These are phyloP conservation scores for Trametes meyenii DNA, from an alignment of 768 basidiomycete genomes.

Conservation along the genomic window DNA sequence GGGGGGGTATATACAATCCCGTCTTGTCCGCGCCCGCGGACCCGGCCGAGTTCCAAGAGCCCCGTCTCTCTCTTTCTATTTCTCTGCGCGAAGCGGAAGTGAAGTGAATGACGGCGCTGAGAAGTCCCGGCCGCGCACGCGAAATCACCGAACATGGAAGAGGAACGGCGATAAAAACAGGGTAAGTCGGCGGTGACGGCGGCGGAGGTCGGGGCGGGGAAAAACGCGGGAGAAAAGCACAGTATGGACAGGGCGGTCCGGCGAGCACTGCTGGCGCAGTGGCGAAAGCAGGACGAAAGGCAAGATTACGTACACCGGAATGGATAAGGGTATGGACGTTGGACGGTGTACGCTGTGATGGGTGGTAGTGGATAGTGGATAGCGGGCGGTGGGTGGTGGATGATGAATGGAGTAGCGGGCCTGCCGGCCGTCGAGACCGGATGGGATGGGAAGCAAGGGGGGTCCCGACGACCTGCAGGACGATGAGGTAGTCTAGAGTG, in stretches of 20 bases:
- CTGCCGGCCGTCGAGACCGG: constrained; percentile 22
- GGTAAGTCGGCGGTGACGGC: not conserved
- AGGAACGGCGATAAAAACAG: not conserved
- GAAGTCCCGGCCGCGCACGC: too few species aligned
- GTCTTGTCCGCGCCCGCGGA: not conserved
- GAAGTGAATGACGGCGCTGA: not conserved
- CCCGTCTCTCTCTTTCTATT: not conserved
- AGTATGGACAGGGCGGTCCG: not conserved
- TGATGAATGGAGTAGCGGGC: not conserved
- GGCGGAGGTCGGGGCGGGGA: not conserved
- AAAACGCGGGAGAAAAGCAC: too few species aligned
- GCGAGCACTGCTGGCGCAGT: not conserved
- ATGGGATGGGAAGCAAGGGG: not conserved
- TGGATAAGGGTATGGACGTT: too few species aligned
- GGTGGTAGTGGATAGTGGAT: not conserved
- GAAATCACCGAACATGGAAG: too few species aligned
- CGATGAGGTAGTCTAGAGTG: constrained; percentile 4
- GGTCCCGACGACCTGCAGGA: constrained; percentile 16
- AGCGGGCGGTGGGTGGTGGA: not conserved
- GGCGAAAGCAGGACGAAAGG: not conserved
- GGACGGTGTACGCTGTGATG: not conserved
- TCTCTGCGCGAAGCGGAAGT: not conserved
- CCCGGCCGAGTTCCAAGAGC: not conserved
- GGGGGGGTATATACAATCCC: constrained; percentile 3
- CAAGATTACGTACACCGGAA: constrained; percentile 4